phyloP scores from a whole-genome alignment of 305 asterid species.

The Fraxinus xanthoxyloides region DNA sequence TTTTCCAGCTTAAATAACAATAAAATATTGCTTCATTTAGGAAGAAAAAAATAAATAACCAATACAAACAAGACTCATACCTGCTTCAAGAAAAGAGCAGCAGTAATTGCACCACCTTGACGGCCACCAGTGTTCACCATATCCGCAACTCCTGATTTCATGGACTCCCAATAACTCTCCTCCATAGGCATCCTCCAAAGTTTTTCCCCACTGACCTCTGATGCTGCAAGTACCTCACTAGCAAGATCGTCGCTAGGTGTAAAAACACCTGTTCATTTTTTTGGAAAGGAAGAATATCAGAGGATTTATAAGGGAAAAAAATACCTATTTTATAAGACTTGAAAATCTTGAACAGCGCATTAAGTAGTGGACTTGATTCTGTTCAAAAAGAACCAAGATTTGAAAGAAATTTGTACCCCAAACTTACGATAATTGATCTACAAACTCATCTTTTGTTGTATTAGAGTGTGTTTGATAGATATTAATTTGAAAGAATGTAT shows the following conservation, averaged over 20 bases:
- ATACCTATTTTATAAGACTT: background rate
- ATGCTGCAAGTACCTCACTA: conserved; percentile 74
- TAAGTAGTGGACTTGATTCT: background rate
- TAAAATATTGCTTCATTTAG: background rate
- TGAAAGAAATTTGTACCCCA: background rate
- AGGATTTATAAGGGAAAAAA: background rate
- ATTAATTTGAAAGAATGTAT: too few relatives aligned
- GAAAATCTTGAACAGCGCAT: background rate
- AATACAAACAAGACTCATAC: conserved; percentile 28
- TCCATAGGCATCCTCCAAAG: conserved; percentile 95
- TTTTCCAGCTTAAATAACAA: background rate
- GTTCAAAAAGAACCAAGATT: background rate
- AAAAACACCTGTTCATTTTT: conserved; percentile 54
- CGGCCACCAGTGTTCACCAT: conserved; percentile 96
- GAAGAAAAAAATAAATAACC: background rate
- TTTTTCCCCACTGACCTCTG: conserved; percentile 76
- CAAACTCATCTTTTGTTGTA: background rate
- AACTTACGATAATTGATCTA: background rate
- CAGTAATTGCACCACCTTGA: conserved; percentile 90
- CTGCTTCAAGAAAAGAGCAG: conserved; percentile 98
- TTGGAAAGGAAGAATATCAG: background rate
- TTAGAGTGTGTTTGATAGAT: too few relatives aligned
- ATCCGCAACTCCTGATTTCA: conserved; percentile 96
- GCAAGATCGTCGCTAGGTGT: conserved; percentile 92
- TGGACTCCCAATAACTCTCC: conserved; percentile 87